Evolutionary conservation across 768 basidiomycete species (phyloP), one percentile per base, ranked within the genome.

Genomic region (Zangia roseola): DNA sequence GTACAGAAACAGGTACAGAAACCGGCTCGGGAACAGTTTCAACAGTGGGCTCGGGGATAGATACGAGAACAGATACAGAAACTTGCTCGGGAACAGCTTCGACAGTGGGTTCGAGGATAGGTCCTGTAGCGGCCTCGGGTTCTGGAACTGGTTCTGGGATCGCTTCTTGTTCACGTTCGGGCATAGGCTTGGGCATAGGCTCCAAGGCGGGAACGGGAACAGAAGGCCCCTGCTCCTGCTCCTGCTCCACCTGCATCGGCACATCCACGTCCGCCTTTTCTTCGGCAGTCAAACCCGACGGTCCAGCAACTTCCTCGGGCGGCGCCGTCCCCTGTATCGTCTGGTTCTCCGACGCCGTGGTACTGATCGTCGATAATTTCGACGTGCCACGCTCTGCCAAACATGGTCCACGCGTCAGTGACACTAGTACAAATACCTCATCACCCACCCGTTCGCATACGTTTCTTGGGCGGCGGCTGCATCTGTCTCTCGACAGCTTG

Each of bases 381-480:
- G 79, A 78, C 21, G 64, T 60, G 14, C 64, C 69, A 30, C 71
- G 69, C 42, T 79, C 69, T 19, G 43, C 53, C 45, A 10, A 12
- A 37, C 23, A 16, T 3, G 12, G 36, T 20, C 17, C 5, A 1
- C 49, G n/a, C 47, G 41, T 12, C 10, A 28, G 19, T 6, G 21
- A 52, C 9, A 43, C 43, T 17, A 0, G 40, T 41, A 2, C 59
- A 8, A 14, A 9, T 36, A 28, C 16, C 50, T 25, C 40, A 31
- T 33, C 48, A 45, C 62, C 43, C 48, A 73, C 82, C 75, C 19
- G 70, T 74, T 40, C 78, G 79, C 50, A 69, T 69, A 30, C 72
- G 74, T 69, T 84, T 85, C 67, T 71, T 80, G 17, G 82, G 79
- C 10, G 82, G 79, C 28, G 75, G 78, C 25, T 73, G 53, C 4